phyloP scores from a whole-genome alignment of 441 rosid species.

The Bocquillonia castaneifolia region DNA sequence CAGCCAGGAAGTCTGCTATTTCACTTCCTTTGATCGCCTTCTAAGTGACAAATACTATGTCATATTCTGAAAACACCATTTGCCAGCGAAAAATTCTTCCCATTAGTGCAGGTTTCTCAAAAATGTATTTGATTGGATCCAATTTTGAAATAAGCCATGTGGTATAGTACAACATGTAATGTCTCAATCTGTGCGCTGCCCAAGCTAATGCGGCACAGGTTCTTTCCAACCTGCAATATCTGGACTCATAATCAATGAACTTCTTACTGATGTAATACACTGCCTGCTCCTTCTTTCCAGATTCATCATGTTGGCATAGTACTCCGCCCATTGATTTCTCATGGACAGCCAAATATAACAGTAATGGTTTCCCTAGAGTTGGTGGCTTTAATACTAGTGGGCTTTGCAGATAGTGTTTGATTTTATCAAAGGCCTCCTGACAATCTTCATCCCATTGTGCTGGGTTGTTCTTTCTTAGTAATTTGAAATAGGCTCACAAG shows the following conservation, averaged over 20 bases:
- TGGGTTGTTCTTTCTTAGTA: not conserved
- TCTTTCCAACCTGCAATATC: not conserved
- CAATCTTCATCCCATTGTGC: not conserved
- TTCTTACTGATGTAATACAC: not conserved
- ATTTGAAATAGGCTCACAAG: not conserved
- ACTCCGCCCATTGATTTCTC: slow-evolving; percentile 28
- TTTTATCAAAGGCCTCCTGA: too few relatives aligned
- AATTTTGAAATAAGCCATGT: not conserved
- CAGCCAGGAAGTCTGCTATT: not conserved
- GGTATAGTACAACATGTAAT: not conserved
- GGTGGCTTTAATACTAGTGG: not conserved
- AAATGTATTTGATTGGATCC: not conserved
- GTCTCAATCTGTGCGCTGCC: too few relatives aligned
- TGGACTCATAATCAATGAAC: not conserved
- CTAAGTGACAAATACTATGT: not conserved
- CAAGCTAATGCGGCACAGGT: not conserved
- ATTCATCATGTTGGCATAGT: not conserved
- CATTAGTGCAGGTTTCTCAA: slow-evolving; percentile 33
- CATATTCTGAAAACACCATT: not conserved
- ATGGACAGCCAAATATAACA: not conserved
- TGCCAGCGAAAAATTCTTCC: slow-evolving; percentile 22
- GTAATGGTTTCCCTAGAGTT: not conserved
- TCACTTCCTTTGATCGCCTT: not conserved
- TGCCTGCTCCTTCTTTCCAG: not conserved
- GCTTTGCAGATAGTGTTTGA: not conserved